Evolutionary conservation across 768 basidiomycete genomes (phyloP).

Genomic region (Xerocomellus amylosporus): DNA sequence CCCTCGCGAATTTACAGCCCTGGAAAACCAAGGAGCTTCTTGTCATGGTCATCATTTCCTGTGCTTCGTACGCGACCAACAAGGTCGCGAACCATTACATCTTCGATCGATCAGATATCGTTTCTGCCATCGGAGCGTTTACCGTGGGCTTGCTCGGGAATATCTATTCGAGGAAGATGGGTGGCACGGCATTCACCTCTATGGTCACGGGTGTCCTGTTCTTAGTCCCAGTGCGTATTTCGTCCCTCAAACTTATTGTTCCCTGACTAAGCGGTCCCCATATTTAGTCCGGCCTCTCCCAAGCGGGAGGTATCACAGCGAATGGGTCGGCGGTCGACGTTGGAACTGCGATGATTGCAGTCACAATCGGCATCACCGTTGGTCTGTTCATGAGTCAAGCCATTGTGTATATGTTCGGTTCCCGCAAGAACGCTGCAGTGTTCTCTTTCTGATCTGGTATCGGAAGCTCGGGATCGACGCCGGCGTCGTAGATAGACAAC

Average conservation of each 20-base stretch:
- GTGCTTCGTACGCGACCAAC: conserved; percentile 74
- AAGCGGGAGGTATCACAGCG: conserved; percentile 81
- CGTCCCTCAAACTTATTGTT: not conserved
- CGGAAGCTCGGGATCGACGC: not conserved
- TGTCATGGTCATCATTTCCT: conserved; percentile 85
- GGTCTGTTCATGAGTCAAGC: conserved; percentile 88
- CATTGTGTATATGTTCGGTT: conserved; percentile 82
- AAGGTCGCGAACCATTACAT: conserved; percentile 83
- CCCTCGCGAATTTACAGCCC: conserved; percentile 77
- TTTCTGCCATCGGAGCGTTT: conserved; percentile 83
- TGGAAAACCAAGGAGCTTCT: conserved; percentile 65
- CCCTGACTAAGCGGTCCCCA: not conserved
- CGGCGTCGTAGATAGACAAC: conserved; percentile 1
- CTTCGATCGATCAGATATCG: conserved; percentile 79
- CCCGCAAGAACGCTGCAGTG: conserved; percentile 77
- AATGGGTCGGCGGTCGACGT: conserved; percentile 82
- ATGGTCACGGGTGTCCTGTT: conserved; percentile 91
- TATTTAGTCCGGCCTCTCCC: conserved; percentile 73
- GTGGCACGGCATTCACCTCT: conserved; percentile 84
- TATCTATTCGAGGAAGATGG: conserved; percentile 75
- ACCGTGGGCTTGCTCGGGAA: conserved; percentile 78
- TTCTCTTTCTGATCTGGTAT: conserved; percentile 63
- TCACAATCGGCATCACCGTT: conserved; percentile 87
- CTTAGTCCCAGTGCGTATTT: conserved; percentile 70
- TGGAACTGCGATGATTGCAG: conserved; percentile 84